Base-by-base conservation (phyloP, 2,329 filamentous ascomycete genomes). In the Fusarium circinatum region DNA sequence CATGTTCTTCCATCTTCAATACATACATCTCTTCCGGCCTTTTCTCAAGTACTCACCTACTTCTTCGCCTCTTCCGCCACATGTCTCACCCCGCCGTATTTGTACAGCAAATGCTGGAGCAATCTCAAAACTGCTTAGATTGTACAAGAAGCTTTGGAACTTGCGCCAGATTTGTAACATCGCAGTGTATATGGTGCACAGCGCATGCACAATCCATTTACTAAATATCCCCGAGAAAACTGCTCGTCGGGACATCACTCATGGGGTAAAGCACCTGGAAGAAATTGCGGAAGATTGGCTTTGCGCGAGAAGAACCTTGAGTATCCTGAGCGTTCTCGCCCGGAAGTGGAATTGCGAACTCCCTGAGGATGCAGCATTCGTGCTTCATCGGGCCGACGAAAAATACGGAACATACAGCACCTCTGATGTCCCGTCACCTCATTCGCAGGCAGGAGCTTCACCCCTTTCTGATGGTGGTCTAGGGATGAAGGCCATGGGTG, bases 1-100 rank as follows among this genome's bases (percentile, higher is more conserved):
- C 84, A 98, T 98, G 95, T 98, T 98, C 83, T 98, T 96, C 82
- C 95, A 98, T 79, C 88, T 98, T 2, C 91, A 98, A 52, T 97
- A 97, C 80, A 97, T 98, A 68, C 95, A 98, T 79, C 90, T 98
- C 9, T 98, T 98, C 85, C 91, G 96, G 10, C 96, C 96, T 0
- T 98, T 98, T 80, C 88, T 98, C 57, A 98, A 96, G 81, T 98
- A 98, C 79, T 92, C 90, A 7, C 94, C 93, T 55, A 85, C 89
- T 12, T 92, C 91, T 3, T 98, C 95, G 2, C 96, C 95, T 2
- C 87, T 98, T 4, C 96, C 95, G 8, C 85, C 91, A 5, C 94
- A 97, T 77, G 93, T 98, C 24, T 98, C 95, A 13, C 96, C 96
- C 1, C 91, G 96, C 24, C 94, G 95, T 75, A 90, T 97, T 61